phyloP scores from a whole-genome alignment of 257 asterid genomes.

The Datura wrightii region DNA sequence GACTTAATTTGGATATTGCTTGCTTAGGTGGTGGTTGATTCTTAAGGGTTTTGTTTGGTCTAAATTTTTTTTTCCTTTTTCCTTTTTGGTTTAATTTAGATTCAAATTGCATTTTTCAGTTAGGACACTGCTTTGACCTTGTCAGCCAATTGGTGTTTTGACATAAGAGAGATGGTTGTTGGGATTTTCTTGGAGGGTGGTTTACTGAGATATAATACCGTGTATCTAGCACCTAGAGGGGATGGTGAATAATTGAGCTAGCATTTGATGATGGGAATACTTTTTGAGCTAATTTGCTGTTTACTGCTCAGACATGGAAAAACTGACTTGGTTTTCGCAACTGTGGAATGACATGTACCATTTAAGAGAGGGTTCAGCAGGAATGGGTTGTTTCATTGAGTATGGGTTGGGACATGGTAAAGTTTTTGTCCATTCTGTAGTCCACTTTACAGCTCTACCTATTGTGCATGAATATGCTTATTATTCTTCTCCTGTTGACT shows the following conservation, averaged over 20 bases:
- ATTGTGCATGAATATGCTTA: constrained; percentile 14
- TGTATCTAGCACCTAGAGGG: constrained; percentile 1
- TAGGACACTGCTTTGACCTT: constrained; percentile 15
- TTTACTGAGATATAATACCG: neutral
- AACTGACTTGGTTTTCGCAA: constrained; percentile 17
- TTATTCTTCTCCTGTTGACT: neutral
- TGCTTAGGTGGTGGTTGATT: constrained; percentile 13
- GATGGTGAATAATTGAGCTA: constrained; percentile 26
- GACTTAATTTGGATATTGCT: neutral
- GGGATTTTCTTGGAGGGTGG: constrained; percentile 9
- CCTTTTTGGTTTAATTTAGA: neutral
- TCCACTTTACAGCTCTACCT: neutral
- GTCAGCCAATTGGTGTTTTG: neutral
- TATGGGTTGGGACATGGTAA: neutral
- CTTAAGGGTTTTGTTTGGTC: neutral
- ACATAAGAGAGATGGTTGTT: constrained; percentile 10
- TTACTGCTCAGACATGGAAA: constrained; percentile 15
- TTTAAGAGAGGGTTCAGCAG: constrained; percentile 16
- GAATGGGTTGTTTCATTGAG: constrained; percentile 22
- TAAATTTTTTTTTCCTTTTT: neutral
- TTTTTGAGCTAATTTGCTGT: neutral
- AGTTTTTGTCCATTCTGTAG: constrained; percentile 6
- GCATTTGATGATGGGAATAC: neutral
- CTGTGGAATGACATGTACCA: neutral
- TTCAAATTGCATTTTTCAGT: neutral